Base-by-base conservation (phyloP, 768 basidiomycete species). In the Holtermanniella nyarrowii region DNA sequence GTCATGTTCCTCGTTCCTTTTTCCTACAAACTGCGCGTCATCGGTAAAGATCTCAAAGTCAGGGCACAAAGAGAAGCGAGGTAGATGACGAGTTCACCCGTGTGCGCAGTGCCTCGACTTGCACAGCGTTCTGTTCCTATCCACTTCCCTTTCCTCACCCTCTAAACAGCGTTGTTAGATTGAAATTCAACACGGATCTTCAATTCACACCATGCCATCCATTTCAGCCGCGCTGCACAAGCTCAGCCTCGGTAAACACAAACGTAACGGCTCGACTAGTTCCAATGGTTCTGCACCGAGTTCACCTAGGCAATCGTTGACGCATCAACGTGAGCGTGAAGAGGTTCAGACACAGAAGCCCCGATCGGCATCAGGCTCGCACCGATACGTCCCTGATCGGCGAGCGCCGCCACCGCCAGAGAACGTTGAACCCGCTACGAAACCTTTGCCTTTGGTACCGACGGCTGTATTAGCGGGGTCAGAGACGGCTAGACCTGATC, bases 161-260 rank as follows among this genome's bases (percentile, higher is more conserved):
- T n/a, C n/a, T n/a, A n/a, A n/a, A n/a, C n/a, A n/a, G n/a, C n/a
- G n/a, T n/a, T n/a, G n/a, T n/a, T n/a, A n/a, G n/a, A n/a, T n/a
- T n/a, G n/a, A n/a, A n/a, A n/a, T n/a, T n/a, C n/a, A n/a, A n/a
- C n/a, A n/a, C n/a, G n/a, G n/a, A n/a, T n/a, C n/a, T n/a, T n/a
- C n/a, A n/a, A n/a, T n/a, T 40, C 22, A 44, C 40, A 54, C 5
- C 46, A 59, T 59, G 58, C 53, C 58, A 14, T 47, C 45, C 14
- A 26, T 59, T 23, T 56, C 58, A 13, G 21, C 27, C 20, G 52
- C 53, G 7, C 51, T 59, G 2, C 31, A 49, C 18, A 59, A 59
- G 42, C 54, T 55, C 12, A 46, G 54, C 12, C 26, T 59, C 23
- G 45, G 54, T 5, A 48, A 48, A 21, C 46, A 48, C 22, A 49